Base-by-base conservation (phyloP, 2,329 filamentous ascomycete genomes). In the Cadophora sp. region DNA sequence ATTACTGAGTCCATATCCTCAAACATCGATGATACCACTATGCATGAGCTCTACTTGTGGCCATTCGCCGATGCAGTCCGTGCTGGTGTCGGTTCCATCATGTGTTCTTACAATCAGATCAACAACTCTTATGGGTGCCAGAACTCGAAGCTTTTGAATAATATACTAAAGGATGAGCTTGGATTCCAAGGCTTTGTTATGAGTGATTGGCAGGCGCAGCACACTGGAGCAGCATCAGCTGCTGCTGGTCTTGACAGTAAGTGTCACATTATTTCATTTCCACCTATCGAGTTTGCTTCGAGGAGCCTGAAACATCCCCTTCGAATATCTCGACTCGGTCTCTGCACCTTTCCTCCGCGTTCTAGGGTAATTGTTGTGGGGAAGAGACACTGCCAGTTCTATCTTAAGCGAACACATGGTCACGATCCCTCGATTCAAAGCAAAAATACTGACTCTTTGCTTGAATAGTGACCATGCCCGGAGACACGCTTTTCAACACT, bases 71-170 rank as follows among this genome's bases (percentile, higher is more conserved):
- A 80, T 68, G 79, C 79, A 8, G 75, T 97, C 55, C 87, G 87
- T 64, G 92, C 92, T 16, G 93, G 93, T 43, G 92, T 94, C 3
- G 91, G 88, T 0, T 90, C 90, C 3, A 83, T 97, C 66, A 97
- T 97, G 94, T 94, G 93, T 79, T 89, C 90, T 0, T 97, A 97
- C 74, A 91, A 93, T 75, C 90, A 92, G 75, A 77, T 94, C 79
- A 97, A 97, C 82, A 93, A 93, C 79, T 92, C 89, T 8, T 93
- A 93, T 73, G 85, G 80, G 24, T 96, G 93, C 80, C 91, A 95
- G 75, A 96, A 96, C 81, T 91, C 89, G 34, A 89, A 91, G 75
- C 79, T 91, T 11, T 81, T 93, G 72, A 96, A 96, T 76, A 88
- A 89, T 55, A 80, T 96, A 2, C 83, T 96, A 73, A 96, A 96